Conservation (phyloP, 352 stramenopile genomes). For the Pythium dissotocum region DNA sequence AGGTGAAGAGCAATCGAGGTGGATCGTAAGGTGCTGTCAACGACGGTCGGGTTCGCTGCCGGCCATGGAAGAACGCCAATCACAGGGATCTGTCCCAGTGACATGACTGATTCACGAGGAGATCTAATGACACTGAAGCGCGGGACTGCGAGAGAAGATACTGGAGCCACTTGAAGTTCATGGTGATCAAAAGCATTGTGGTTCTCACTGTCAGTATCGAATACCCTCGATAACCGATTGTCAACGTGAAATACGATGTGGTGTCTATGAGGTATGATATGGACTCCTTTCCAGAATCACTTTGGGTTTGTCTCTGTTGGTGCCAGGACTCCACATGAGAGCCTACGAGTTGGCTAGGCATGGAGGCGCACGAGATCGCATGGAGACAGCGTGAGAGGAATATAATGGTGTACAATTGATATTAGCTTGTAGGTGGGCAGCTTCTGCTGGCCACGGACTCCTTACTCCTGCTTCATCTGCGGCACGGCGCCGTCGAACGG, state of each 20-base stretch:
- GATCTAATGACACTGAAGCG: neutral
- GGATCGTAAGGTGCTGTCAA: neutral
- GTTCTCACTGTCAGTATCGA: no score
- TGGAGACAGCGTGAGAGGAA: neutral
- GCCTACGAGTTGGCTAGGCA: no score
- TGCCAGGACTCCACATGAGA: no score
- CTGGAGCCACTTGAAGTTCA: neutral
- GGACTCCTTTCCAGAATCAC: no score
- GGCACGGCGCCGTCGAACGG: slow-evolving; percentile 34
- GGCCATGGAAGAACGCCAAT: slow-evolving; percentile 12
- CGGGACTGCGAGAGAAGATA: neutral
- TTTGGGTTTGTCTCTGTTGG: no score
- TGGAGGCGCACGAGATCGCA: no score
- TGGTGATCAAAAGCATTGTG: no score
- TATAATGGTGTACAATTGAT: neutral
- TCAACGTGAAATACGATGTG: no score
- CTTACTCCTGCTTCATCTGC: slow-evolving; percentile 29
- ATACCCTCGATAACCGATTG: no score
- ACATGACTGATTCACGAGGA: neutral
- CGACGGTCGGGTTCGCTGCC: neutral
- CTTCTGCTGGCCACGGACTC: neutral
- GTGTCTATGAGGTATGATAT: no score
- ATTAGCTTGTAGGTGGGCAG: neutral
- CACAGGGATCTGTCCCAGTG: neutral
- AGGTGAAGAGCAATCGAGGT: neutral